Conservation (phyloP, 176 grass and related monocot species). For the Zea luxurians region DNA sequence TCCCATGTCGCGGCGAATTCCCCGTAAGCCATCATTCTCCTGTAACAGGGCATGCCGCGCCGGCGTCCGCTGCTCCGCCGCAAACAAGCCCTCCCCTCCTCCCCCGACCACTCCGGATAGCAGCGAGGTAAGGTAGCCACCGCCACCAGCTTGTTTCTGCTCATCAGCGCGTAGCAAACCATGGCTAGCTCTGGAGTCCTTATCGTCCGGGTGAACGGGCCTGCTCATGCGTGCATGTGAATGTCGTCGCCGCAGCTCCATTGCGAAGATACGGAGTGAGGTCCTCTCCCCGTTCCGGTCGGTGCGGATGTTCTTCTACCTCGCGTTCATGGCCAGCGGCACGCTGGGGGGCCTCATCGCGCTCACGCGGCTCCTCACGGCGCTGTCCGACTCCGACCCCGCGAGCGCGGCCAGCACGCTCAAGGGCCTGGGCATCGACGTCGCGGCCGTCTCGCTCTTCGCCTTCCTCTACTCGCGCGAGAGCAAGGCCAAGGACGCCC, state of each 20-base stretch:
- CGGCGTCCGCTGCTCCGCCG: conserved; percentile 49
- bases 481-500: conserved; percentile 68
- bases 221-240: background rate
- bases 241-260: conserved; percentile 47
- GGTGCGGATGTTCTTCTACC: conserved; percentile 97
- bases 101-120: conserved; percentile 29
- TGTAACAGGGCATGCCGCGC: conserved; percentile 29
- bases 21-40: background rate
- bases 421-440: conserved; percentile 81
- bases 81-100: conserved; percentile 58
- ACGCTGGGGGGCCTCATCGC: conserved; percentile 70
- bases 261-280: conserved; percentile 85
- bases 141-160: background rate
- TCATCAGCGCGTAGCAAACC: background rate
- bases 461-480: conserved; percentile 86
- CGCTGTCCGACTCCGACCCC: conserved; percentile 39
- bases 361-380: conserved; percentile 60
- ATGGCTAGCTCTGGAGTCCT: background rate
- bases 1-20: background rate
- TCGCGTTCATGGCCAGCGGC: conserved; percentile 82
- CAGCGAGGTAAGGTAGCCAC: conserved; percentile 66
- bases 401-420: conserved; percentile 44
- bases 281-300: conserved; percentile 80
- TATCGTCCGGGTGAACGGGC: background rate
- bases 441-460: conserved; percentile 66